Percentiles rank a stretch among this genome's conserved stretches.
Conservation (phyloP, 2,329 filamentous ascomycete species). For the Aspergillus sp. region DNA sequence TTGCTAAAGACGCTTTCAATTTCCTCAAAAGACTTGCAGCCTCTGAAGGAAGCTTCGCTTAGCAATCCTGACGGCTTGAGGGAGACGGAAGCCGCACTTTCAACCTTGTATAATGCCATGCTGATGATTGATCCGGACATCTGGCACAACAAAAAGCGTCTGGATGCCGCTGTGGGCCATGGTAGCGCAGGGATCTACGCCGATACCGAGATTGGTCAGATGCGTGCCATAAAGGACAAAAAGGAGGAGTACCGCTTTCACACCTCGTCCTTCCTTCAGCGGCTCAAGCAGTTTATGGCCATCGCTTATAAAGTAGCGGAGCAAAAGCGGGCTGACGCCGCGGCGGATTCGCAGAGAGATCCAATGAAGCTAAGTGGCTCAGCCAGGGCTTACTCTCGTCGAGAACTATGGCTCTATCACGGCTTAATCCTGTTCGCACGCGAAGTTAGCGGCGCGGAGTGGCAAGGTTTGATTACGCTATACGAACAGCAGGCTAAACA, state of each 20-base stretch:
- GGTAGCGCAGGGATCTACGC: conserved; percentile 62
- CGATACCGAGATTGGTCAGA: conserved; percentile 76
- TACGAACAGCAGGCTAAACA: conserved; percentile 79
- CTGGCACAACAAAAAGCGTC: conserved; percentile 58
- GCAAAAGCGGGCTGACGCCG: conserved; percentile 67
- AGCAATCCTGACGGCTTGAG: conserved; percentile 72
- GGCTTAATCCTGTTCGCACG: conserved; percentile 85
- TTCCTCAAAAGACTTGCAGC: conserved; percentile 72
- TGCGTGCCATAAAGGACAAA: conserved; percentile 94
- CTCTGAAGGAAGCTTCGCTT: conserved; percentile 73
- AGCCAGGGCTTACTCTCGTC: conserved; percentile 73
- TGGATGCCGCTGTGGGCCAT: conserved; percentile 46
- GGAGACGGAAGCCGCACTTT: conserved; percentile 76
- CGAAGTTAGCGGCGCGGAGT: conserved; percentile 80
- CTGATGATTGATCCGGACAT: conserved; percentile 87
- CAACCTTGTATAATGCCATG: conserved; percentile 89
- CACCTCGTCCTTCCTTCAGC: conserved; percentile 74
- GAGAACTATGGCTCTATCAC: conserved; percentile 83
- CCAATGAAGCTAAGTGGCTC: conserved; percentile 68
- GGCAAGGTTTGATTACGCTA: conserved; percentile 76
- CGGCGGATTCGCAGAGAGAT: conserved; percentile 50
- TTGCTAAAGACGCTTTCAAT: conserved; percentile 92
- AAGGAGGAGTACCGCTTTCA: conserved; percentile 84
- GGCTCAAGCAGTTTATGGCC: conserved; percentile 80
- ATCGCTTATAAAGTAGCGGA: conserved; percentile 78